phyloP scores from a whole-genome alignment of 371 early-diverging fungal genomes.

The Mortierella sp. region DNA sequence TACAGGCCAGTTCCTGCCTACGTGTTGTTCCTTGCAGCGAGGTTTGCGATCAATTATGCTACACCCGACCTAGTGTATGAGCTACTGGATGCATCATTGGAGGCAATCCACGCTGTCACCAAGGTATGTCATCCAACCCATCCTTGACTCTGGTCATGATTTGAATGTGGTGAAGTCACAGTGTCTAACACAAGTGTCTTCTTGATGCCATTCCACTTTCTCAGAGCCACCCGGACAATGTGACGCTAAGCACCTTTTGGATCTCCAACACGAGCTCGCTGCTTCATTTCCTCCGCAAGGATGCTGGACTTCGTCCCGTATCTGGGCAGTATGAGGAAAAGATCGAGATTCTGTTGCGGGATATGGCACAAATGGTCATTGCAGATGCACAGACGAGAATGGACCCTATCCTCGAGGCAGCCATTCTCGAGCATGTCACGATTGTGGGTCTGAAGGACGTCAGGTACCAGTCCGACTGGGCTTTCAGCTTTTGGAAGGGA shows the following conservation, averaged over 20 bases:
- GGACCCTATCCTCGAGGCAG: slow-evolving; percentile 66
- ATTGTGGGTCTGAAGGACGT: slow-evolving; percentile 74
- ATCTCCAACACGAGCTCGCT: slow-evolving; percentile 81
- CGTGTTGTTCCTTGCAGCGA: slow-evolving; percentile 84
- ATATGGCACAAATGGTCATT: slow-evolving; percentile 71
- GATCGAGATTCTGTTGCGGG: slow-evolving; percentile 75
- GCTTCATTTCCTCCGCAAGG: slow-evolving; percentile 82
- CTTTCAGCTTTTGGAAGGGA: slow-evolving; percentile 57
- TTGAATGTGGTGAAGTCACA: background rate
- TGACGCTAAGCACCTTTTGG: slow-evolving; percentile 79
- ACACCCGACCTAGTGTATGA: slow-evolving; percentile 75
- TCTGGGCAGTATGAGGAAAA: slow-evolving; percentile 69
- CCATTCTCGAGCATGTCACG: slow-evolving; percentile 79
- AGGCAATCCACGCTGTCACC: slow-evolving; percentile 66
- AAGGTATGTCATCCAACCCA: slow-evolving; percentile 54
- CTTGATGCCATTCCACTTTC: too few relatives aligned
- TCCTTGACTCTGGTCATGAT: background rate
- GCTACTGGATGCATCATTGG: slow-evolving; percentile 71
- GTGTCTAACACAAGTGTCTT: too few relatives aligned
- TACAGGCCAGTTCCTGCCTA: slow-evolving; percentile 83
- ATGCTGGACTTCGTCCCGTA: slow-evolving; percentile 70
- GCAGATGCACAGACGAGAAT: slow-evolving; percentile 67
- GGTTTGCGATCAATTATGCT: slow-evolving; percentile 88
- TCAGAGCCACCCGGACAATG: slow-evolving; percentile 56
- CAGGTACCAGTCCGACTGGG: slow-evolving; percentile 70